Conservation (phyloP, 306 rosid genomes). For the Cicer cuneatum region DNA sequence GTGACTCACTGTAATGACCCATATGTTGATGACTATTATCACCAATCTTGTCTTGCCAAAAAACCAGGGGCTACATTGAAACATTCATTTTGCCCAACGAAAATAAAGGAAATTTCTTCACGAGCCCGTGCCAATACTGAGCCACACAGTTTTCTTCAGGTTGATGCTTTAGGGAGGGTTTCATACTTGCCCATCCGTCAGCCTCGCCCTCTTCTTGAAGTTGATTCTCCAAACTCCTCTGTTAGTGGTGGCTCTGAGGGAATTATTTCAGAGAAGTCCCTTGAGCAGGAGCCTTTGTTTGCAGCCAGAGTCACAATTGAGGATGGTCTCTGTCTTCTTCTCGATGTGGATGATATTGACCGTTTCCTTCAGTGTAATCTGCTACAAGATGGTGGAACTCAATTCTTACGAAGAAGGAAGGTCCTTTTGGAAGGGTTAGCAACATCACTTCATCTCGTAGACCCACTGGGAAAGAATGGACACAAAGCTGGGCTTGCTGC, state of each 20-base stretch:
- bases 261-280: constrained; percentile 55
- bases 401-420: constrained; percentile 57
- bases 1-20: constrained; percentile 59
- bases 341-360: constrained; percentile 64
- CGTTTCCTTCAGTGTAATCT: constrained; percentile 52
- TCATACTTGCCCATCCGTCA: constrained; percentile 54
- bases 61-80: constrained; percentile 49
- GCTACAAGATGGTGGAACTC: constrained; percentile 61
- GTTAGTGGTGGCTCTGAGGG: constrained; percentile 51
- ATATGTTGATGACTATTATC: constrained; percentile 60
- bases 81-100: constrained; percentile 59
- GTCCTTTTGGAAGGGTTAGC: constrained; percentile 65
- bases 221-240: constrained; percentile 53
- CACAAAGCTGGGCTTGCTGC: constrained; percentile 56
- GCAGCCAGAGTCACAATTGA: constrained; percentile 64
- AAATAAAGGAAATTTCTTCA: constrained; percentile 56
- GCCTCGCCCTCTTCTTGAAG: constrained; percentile 65
- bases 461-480: constrained; percentile 63
- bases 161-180: constrained; percentile 60
- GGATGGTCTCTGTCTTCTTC: constrained; percentile 63
- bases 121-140: constrained; percentile 53
- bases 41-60: constrained; percentile 60
- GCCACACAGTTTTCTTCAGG: constrained; percentile 50
- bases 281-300: constrained; percentile 64
- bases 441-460: constrained; percentile 61